phyloP scores from a whole-genome alignment of 306 rosid genomes.

The Inga oerstediana region DNA sequence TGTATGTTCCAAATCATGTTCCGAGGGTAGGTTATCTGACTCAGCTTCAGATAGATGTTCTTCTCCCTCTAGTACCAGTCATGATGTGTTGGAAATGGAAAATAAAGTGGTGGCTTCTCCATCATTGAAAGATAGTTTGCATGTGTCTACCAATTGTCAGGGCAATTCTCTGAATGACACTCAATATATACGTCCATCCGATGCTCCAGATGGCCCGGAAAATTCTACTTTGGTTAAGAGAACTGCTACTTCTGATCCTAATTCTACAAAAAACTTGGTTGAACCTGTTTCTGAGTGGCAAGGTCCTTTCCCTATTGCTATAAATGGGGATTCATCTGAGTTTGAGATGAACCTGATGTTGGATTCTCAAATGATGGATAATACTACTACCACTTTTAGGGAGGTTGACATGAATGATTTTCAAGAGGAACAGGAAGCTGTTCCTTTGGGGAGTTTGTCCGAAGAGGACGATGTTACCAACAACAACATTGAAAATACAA shows the following conservation, averaged over 20 bases:
- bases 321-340: slow-evolving; percentile 32
- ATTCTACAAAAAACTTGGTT: slow-evolving; percentile 36
- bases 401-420: slow-evolving; percentile 43
- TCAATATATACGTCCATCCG: slow-evolving; percentile 30
- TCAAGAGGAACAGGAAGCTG: slow-evolving; percentile 46
- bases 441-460: slow-evolving; percentile 38
- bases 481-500: slow-evolving; percentile 34
- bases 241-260: slow-evolving; percentile 32
- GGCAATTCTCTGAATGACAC: slow-evolving; percentile 23
- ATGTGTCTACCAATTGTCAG: slow-evolving; percentile 33
- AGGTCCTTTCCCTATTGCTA: slow-evolving; percentile 13
- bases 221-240: slow-evolving; percentile 34
- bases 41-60: slow-evolving; percentile 39
- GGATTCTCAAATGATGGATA: slow-evolving; percentile 30
- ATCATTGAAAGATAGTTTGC: slow-evolving; percentile 29
- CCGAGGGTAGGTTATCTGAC: slow-evolving; percentile 40
- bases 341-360: slow-evolving; percentile 23
- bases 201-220: slow-evolving; percentile 35
- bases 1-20: slow-evolving; percentile 40
- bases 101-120: neutral
- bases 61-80: slow-evolving; percentile 41
- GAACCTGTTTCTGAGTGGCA: slow-evolving; percentile 43
- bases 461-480: slow-evolving; percentile 24
- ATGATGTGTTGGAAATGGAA: slow-evolving; percentile 17
- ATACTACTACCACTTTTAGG: slow-evolving; percentile 7